These are phyloP conservation scores for Bidens hawaiensis DNA, from an alignment of 140 eudicot genomes.

Conservation along the genomic window DNA sequence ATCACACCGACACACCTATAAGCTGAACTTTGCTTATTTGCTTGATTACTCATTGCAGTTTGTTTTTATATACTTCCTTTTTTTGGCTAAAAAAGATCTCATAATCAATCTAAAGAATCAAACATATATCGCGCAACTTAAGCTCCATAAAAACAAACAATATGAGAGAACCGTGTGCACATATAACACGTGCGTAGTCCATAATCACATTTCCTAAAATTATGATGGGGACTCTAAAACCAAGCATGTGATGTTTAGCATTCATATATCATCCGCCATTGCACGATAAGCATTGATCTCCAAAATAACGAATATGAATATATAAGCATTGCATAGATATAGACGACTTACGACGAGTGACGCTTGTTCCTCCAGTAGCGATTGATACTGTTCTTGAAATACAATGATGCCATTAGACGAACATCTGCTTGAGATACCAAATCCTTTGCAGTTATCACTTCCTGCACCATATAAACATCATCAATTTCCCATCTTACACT, in stretches of 20 bases:
- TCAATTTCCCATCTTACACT: neutral
- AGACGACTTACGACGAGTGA: slow-evolving; percentile 53
- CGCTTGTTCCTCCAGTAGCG: slow-evolving; percentile 92
- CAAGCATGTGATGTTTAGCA: neutral
- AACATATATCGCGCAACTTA: neutral
- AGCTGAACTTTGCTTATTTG: neutral
- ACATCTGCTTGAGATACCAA: slow-evolving; percentile 70
- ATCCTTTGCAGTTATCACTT: slow-evolving; percentile 75
- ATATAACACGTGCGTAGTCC: slow-evolving; percentile 1
- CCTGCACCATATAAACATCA: slow-evolving; percentile 42
- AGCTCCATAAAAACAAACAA: neutral
- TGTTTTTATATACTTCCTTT: neutral
- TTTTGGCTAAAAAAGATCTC: slow-evolving; percentile 4
- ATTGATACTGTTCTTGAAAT: slow-evolving; percentile 73
- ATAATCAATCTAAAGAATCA: neutral
- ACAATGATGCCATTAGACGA: slow-evolving; percentile 85
- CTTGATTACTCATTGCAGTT: neutral
- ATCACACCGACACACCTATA: neutral
- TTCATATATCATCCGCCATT: slow-evolving; percentile 2
- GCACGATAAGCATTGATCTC: neutral
- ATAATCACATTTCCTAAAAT: neutral
- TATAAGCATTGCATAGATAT: neutral
- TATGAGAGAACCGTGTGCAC: neutral
- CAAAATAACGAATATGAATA: neutral
- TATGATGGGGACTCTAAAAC: neutral